A percentile compares a stretch with the other conserved stretches of the same genome.
Evolutionary conservation across 2,329 filamentous ascomycete species (phyloP).

Genomic region (Colletotrichum chrysophilum): DNA sequence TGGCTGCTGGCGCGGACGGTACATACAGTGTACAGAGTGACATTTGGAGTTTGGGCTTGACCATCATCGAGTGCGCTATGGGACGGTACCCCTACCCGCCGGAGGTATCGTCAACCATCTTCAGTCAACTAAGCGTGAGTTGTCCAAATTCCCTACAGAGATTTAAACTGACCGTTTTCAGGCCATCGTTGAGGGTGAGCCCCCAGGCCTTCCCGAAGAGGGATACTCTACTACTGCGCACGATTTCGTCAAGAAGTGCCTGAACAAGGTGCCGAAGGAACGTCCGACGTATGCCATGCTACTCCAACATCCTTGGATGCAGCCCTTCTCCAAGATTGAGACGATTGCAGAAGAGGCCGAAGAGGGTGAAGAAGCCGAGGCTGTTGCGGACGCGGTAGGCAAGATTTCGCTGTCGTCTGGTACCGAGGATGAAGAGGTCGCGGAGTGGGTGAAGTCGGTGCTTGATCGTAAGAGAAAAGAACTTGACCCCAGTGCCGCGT

Average conservation of each 20-base stretch:
- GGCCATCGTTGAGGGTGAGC: constrained; percentile 98
- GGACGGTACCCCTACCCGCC: constrained; percentile 96
- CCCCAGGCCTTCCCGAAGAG: constrained; percentile 81
- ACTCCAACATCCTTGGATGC: constrained; percentile 88
- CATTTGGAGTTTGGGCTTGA: constrained; percentile 94
- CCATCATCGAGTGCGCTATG: constrained; percentile 94
- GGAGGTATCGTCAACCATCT: constrained; percentile 97
- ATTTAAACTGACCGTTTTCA: constrained; percentile 42
- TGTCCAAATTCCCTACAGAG: background rate
- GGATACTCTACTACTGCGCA: constrained; percentile 81
- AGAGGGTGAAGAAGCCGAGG: constrained; percentile 57
- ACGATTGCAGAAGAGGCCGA: constrained; percentile 75
- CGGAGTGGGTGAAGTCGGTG: constrained; percentile 79
- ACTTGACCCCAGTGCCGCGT: constrained; percentile 48
- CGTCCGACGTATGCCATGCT: constrained; percentile 95
- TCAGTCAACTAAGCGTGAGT: constrained; percentile 94
- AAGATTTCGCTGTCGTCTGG: constrained; percentile 45
- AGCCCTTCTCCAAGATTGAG: constrained; percentile 75
- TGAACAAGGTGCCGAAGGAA: constrained; percentile 90
- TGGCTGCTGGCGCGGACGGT: constrained; percentile 76
- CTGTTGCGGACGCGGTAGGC: constrained; percentile 47
- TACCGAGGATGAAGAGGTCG: constrained; percentile 78
- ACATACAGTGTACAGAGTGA: constrained; percentile 98
- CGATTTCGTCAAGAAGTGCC: constrained; percentile 86
- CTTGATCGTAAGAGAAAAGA: constrained; percentile 70